Base-by-base conservation (phyloP, 352 stramenopile genomes). In the Globisporangium solare region DNA sequence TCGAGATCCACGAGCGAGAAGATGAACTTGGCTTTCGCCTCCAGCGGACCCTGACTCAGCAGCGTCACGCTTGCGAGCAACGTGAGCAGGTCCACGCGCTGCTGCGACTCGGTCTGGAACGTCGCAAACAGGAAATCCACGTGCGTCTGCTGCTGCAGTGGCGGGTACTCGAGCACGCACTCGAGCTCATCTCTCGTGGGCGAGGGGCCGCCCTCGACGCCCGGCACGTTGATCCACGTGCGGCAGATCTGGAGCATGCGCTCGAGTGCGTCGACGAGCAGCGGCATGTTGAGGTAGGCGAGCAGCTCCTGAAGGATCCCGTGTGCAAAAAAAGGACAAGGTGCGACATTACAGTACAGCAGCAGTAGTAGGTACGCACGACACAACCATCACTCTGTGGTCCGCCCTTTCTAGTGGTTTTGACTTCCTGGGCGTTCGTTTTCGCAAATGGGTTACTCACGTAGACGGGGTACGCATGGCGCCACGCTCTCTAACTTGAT, bases 1-100 rank as follows among this genome's bases (percentile, higher is more conserved):
- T 92, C 79, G 46, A 92, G 64, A 55, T 89, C 82, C 40, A 89
- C 75, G 47, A 89, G 67, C 39, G 68, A 49, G 61, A 92, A 92
- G 2, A 92, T 56, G 35, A 90, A 78, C 17, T 61, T 64, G 47
- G 68, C 69, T 52, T 83, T 86, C 35, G 76, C 71, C 18, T 68
- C 72, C 3, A 89, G 59, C 14, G 76, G 22, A 1, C 79, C 79
- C 7, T 79, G 79, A 11, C 73, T 63, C 15, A 92, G 50, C 21
- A 84, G 60, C 35, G 70, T 64, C 3, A 66, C 64, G 0, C 71
- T 68, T 6, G 66, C 58, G 15, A 92, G 66, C 35, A 92, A 55
- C 41, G 79, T 83, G 42, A 89, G 41, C 12, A 90, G 49, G 45
- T 92, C 79, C 1, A 90, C 66, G 6, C 69, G 67, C n/a, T 60